Evolutionary conservation across 768 basidiomycete genomes (phyloP).

Genomic region (Tricholoma sp.): DNA sequence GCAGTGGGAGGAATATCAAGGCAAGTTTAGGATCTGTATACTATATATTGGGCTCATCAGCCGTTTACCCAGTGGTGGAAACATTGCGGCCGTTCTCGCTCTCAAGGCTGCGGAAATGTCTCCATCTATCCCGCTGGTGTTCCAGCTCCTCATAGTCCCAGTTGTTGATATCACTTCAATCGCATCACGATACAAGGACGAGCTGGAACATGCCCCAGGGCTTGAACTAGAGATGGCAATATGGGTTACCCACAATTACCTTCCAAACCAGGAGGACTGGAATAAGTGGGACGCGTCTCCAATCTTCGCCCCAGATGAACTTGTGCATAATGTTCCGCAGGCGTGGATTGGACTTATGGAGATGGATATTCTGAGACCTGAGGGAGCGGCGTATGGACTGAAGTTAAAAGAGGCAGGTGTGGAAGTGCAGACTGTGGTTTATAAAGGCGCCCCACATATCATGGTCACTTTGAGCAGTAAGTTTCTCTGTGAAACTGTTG

Average conservation of each 20-base stretch:
- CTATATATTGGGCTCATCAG: neutral
- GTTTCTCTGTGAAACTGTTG: slow-evolving; percentile 13
- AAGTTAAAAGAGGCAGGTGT: slow-evolving; percentile 51
- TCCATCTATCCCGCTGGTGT: slow-evolving; percentile 49
- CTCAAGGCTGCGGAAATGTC: slow-evolving; percentile 50
- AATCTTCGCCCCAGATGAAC: slow-evolving; percentile 56
- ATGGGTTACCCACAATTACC: slow-evolving; percentile 70
- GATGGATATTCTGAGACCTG: slow-evolving; percentile 61
- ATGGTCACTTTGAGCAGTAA: slow-evolving; percentile 72
- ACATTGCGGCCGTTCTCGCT: slow-evolving; percentile 60
- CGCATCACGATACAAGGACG: slow-evolving; percentile 44
- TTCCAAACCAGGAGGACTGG: slow-evolving; percentile 57
- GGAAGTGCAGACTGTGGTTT: slow-evolving; percentile 48
- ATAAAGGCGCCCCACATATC: slow-evolving; percentile 64
- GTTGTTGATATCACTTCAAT: slow-evolving; percentile 69
- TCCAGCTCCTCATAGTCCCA: slow-evolving; percentile 67
- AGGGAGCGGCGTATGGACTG: slow-evolving; percentile 60
- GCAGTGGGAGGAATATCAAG: slow-evolving; percentile 75
- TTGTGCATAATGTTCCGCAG: slow-evolving; percentile 45
- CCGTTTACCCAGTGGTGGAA: slow-evolving; percentile 48
- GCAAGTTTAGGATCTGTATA: slow-evolving; percentile 24
- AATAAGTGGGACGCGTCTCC: slow-evolving; percentile 68
- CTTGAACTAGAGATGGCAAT: slow-evolving; percentile 60
- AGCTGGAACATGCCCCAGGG: slow-evolving; percentile 55
- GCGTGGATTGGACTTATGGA: slow-evolving; percentile 65